phyloP scores from a whole-genome alignment of 2,329 filamentous ascomycete genomes.

The Hawksworthiomyces lignivorus region DNA sequence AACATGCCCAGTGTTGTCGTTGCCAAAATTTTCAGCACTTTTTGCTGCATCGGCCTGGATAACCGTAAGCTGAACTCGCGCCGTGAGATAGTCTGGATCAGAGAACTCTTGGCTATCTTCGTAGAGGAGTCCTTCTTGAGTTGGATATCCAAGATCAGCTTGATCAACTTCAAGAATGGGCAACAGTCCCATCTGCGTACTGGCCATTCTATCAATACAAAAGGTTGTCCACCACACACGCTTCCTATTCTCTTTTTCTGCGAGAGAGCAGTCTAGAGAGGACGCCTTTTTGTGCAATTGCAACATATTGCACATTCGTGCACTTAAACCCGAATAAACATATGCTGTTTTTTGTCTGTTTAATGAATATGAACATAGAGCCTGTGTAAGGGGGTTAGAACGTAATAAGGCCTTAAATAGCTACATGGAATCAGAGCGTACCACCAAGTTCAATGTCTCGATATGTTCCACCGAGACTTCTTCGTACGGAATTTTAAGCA shows the following conservation, averaged over 20 bases:
- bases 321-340: constrained; percentile 6
- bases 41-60: constrained; percentile 5
- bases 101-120: constrained; percentile 2
- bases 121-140: neutral
- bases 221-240: constrained; percentile 8
- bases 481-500: constrained; percentile 8
- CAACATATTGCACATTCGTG: constrained; percentile 9
- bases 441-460: constrained; percentile 8
- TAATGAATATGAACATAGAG: constrained; percentile 3
- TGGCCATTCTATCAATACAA: constrained; percentile 9
- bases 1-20: neutral
- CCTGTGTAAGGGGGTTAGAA: neutral
- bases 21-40: neutral
- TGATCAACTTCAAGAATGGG: constrained; percentile 5
- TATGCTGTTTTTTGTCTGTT: constrained; percentile 9
- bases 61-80: constrained; percentile 6
- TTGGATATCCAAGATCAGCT: constrained; percentile 1
- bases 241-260: constrained; percentile 4
- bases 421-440: neutral
- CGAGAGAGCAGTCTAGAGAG: neutral
- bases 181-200: constrained; percentile 6
- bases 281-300: constrained; percentile 1
- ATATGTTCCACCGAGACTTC: constrained; percentile 8
- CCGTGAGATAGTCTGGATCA: constrained; percentile 5
- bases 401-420: too few relatives aligned